Percentiles rank a stretch among this genome's conserved stretches.
phyloP scores from a whole-genome alignment of 441 rosid genomes.

The Euphorbia celastroides region DNA sequence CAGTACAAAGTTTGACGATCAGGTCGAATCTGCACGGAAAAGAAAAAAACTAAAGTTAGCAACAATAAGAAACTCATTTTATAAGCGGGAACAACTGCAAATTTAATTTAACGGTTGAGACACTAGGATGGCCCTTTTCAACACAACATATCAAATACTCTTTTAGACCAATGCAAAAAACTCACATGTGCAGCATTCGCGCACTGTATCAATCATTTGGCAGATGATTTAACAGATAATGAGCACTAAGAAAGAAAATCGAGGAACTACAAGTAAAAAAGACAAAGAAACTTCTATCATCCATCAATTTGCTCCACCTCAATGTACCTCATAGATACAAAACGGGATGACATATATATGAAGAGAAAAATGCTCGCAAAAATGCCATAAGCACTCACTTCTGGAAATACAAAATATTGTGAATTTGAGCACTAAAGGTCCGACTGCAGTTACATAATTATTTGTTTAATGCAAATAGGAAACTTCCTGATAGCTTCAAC shows the following conservation, averaged over 20 bases:
- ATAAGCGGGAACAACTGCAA: background rate
- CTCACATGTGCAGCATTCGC: background rate
- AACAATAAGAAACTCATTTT: background rate
- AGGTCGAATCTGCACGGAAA: constrained; percentile 63
- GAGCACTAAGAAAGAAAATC: background rate
- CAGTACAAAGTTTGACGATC: constrained; percentile 96
- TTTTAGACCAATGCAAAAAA: background rate
- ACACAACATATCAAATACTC: background rate
- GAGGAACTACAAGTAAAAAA: background rate
- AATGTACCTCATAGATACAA: background rate
- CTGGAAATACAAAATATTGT: background rate
- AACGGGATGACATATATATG: background rate
- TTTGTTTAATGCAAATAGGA: background rate
- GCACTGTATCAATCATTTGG: background rate
- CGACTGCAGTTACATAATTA: background rate
- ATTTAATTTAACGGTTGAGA: background rate
- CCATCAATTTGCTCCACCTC: background rate
- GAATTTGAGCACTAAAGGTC: background rate
- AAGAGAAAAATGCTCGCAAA: background rate
- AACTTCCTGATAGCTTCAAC: background rate
- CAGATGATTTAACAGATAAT: background rate
- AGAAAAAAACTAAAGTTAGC: constrained; percentile 9
- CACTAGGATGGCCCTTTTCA: background rate
- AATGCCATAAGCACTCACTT: background rate
- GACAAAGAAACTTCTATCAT: background rate